These are phyloP conservation scores for Alternaria consortialis DNA, from an alignment of 2,329 filamentous ascomycete species.

Conservation along the genomic window DNA sequence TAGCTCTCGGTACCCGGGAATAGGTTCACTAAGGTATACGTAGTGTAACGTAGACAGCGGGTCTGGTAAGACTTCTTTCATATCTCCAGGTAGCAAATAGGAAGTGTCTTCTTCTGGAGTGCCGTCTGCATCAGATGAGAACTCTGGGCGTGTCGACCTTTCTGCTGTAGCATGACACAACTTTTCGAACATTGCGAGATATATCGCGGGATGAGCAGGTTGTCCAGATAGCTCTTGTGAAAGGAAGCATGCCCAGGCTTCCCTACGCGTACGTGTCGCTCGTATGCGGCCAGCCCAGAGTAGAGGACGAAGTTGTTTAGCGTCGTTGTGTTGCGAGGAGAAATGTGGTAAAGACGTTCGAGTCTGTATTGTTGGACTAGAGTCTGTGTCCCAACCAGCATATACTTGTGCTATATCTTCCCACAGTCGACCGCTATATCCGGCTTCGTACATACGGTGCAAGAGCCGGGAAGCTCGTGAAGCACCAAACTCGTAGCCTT, in stretches of 20 bases:
- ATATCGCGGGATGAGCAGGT: slow-evolving; percentile 55
- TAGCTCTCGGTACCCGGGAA: slow-evolving; percentile 67
- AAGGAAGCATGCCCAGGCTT: slow-evolving; percentile 72
- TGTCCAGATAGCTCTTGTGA: slow-evolving; percentile 60
- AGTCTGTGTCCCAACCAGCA: slow-evolving; percentile 70
- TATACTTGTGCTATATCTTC: slow-evolving; percentile 64
- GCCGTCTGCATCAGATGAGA: slow-evolving; percentile 12
- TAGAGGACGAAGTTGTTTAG: slow-evolving; percentile 29
- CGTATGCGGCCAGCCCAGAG: slow-evolving; percentile 67
- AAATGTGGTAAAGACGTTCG: slow-evolving; percentile 54
- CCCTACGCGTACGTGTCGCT: slow-evolving; percentile 67
- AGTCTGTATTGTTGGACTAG: slow-evolving; percentile 70
- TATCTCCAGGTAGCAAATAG: slow-evolving; percentile 66
- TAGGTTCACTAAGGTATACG: slow-evolving; percentile 68
- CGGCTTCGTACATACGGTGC: slow-evolving; percentile 66
- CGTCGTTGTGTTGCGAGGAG: slow-evolving; percentile 13
- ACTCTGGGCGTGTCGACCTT: slow-evolving; percentile 9
- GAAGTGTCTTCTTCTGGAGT: slow-evolving; percentile 7
- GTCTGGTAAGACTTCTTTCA: slow-evolving; percentile 62
- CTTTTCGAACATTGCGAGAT: slow-evolving; percentile 67
- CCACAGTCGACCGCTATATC: slow-evolving; percentile 62
- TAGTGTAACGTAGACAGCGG: slow-evolving; percentile 70
- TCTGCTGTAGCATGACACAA: slow-evolving; percentile 52
- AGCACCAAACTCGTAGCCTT: slow-evolving; percentile 64
- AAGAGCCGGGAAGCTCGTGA: slow-evolving; percentile 66